Evolutionary conservation across 2,329 filamentous ascomycete species (phyloP), one percentile per base, ranked within the genome.

Genomic region (Emydomyces testavorans): DNA sequence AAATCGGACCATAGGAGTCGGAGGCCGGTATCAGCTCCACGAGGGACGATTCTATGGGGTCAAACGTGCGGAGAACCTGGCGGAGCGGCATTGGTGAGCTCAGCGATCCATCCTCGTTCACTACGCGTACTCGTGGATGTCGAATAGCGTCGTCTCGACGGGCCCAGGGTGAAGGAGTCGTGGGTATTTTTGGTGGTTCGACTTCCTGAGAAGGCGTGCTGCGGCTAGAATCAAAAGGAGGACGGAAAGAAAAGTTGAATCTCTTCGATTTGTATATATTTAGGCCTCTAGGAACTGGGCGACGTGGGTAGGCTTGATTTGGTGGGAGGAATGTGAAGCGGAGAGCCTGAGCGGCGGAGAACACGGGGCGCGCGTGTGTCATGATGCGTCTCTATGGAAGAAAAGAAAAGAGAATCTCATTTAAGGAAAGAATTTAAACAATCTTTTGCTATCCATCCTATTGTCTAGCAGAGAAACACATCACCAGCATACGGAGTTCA

Each of bases 1-100:
- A 93, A 28, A 89, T 72, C 1, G 85, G 79, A 67, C 62, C 50
- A 53, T 61, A 41, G 44, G 55, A 51, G 15, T 51, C 55, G 3
- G 56, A 49, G 4, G 60, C 60, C 0, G 64, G 61, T 1, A 61
- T 60, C 21, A 81, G 64, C 53, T 74, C 69, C 2, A 78, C 59
- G 1, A 82, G 66, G 50, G 72, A 69, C 46, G 75, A 64, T 1
- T 65, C 69, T n/a, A 64, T 60, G 20, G 66, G 69, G 54, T 82
- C 68, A 44, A 79, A 63, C 4, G 55, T 58, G 2, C 53, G 39
- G 2, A 82, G 67, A 3, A 60, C 59, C 36, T 62, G 52, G 1
- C 50, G 48, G 5, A 65, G 56, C 24, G 52, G 51, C 18, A 55
- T 52, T 1, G 65, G 61, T 7, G 56, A 50, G 7, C 61, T 57